phyloP scores from a whole-genome alignment of 495 filamentous ascomycete species.

The Chlorociboria aeruginascens region DNA sequence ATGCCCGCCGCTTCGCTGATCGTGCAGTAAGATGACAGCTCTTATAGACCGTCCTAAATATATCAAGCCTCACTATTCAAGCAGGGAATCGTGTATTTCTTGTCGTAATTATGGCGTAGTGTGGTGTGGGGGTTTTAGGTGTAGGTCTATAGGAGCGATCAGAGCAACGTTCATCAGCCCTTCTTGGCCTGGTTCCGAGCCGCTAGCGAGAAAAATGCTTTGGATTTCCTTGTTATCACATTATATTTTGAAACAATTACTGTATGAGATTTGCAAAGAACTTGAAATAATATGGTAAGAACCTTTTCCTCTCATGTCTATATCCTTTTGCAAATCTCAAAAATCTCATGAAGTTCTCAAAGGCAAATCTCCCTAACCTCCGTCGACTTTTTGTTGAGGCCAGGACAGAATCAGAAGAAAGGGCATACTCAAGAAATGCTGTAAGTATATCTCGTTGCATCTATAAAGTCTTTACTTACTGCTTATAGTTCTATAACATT shows the following conservation, averaged over 20 bases:
- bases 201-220: background rate
- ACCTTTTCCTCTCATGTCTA: background rate
- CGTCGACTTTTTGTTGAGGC: constrained; percentile 94
- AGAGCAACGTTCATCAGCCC: background rate
- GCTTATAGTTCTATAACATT: constrained; percentile 82
- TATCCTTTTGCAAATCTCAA: background rate
- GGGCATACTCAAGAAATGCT: constrained; percentile 84
- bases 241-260: constrained; percentile 11
- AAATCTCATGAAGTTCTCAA: constrained; percentile 11
- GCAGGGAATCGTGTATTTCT: background rate
- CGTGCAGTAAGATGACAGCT: constrained; percentile 7
- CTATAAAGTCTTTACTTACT: constrained; percentile 7
- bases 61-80: background rate
- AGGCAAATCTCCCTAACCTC: constrained; percentile 89
- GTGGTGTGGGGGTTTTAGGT: no score
- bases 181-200: background rate
- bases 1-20: constrained; percentile 9
- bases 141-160: no score
- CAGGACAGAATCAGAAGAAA: constrained; percentile 84
- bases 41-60: background rate
- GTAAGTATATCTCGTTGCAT: constrained; percentile 39
- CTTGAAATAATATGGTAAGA: constrained; percentile 11
- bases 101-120: no score
- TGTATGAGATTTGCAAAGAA: background rate
- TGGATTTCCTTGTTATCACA: constrained; percentile 4